A percentile compares a stretch with the other conserved stretches of the same genome.
Evolutionary conservation across 768 basidiomycete genomes (phyloP).

Genomic region (Podaxis sp.): DNA sequence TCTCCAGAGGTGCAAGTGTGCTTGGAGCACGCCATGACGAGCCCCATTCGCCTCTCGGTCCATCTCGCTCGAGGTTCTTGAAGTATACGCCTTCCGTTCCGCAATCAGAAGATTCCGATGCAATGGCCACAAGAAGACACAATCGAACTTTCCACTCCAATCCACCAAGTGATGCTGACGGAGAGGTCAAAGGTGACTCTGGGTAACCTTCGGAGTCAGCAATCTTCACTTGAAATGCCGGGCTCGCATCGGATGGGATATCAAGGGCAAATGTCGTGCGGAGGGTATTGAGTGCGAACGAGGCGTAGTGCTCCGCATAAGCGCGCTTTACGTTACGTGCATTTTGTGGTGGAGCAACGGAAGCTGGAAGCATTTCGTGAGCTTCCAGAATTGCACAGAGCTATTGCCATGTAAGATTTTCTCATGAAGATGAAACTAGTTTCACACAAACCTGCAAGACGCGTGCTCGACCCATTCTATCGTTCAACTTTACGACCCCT

Average conservation of each 20-base stretch:
- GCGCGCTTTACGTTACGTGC: slow-evolving; percentile 63
- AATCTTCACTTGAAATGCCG: slow-evolving; percentile 74
- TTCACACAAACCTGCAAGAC: slow-evolving; percentile 68
- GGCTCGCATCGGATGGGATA: slow-evolving; percentile 90
- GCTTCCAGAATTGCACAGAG: slow-evolving; percentile 88
- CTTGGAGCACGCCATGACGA: slow-evolving; percentile 59
- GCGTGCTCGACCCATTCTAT: slow-evolving; percentile 60
- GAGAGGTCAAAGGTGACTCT: slow-evolving; percentile 9
- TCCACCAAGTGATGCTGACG: slow-evolving; percentile 52
- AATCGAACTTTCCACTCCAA: slow-evolving; percentile 89
- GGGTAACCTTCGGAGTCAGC: slow-evolving; percentile 27
- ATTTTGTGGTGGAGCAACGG: slow-evolving; percentile 47
- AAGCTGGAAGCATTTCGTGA: slow-evolving; percentile 77
- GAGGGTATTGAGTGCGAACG: slow-evolving; percentile 67
- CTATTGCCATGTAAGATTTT: slow-evolving; percentile 34
- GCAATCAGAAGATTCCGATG: slow-evolving; percentile 41
- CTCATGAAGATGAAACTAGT: background rate
- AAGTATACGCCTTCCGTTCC: slow-evolving; percentile 54
- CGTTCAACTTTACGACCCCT: slow-evolving; percentile 88
- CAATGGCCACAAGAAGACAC: slow-evolving; percentile 81
- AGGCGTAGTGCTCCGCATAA: slow-evolving; percentile 84
- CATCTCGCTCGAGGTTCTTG: slow-evolving; percentile 56
- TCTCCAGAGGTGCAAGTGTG: slow-evolving; percentile 63
- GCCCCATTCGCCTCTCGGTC: slow-evolving; percentile 70
- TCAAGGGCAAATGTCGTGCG: slow-evolving; percentile 88